Base-by-base conservation (phyloP, 768 basidiomycete species). In the Neoboletus brunneissimus region DNA sequence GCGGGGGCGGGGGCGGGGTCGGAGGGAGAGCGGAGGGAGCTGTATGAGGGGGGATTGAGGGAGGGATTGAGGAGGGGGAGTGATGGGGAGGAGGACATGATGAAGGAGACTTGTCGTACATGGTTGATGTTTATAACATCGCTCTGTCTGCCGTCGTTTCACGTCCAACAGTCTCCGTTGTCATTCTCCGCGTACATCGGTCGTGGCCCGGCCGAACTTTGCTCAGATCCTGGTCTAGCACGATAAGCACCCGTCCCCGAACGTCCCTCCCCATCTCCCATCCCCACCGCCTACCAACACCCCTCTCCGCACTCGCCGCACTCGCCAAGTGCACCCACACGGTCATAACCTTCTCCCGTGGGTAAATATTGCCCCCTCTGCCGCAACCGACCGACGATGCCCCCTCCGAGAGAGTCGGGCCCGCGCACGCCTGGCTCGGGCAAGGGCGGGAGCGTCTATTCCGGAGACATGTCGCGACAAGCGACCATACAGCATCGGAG, bases 21-120 rank as follows among this genome's bases (percentile, higher is more conserved):
- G 4, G 73, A 73, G 67, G 71, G 69, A 67, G 37, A n/a, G 27
- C 78, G 67, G 45, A 75, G 71, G 60, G 80, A 67, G 69, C 71
- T 61, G 64, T 83, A 85, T 31, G 79, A 81, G 51, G 78, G 70
- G 47, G 56, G 48, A 4, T 11, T 40, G 10, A 15, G 42, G 5
- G 55, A 18, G 45, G 78, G 75, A 2, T 2, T 67, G 69, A 89
- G 78, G 70, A 89, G 78, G 51, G 86, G 81, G 83, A 79, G 72
- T 85, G 82, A 58, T 75, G 73, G 58, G 78, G 70, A 58, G 37
- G 78, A 73, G 65, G 70, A 58, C 76, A 77, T 77, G 63, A 46
- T 51, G 53, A 47, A 55, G 18, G 37, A 38, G 35, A 15, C 37
- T n/a, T 50, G 25, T 12, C 18, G 23, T 40, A 12, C 49, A 38